Evolutionary conservation across 768 basidiomycete genomes (phyloP), one percentile per base, ranked within the genome.

Genomic region (Kwoniella shandongensis): DNA sequence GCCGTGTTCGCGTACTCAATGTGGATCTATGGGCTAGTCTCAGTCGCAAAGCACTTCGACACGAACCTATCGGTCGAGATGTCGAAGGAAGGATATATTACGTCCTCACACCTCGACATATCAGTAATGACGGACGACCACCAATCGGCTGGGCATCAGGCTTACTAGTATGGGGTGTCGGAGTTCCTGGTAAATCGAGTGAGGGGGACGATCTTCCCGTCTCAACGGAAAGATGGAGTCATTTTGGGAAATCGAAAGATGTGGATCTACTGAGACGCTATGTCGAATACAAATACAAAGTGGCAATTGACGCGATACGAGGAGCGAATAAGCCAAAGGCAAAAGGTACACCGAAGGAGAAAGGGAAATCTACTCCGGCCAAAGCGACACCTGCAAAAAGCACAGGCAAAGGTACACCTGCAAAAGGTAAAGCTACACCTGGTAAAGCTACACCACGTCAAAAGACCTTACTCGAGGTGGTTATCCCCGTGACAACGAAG

Each of bases 91-190:
- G 69, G 26, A 40, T 64, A 2, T 71, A 71, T 44, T 67, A 63
- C 47, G n/a, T 22, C 36, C 55, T 71, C 17, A 47, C 51, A 8
- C 51, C 49, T 17, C 38, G 66, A 20, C 38, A 35, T n/a, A 39
- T 71, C 12, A 60, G 59, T 17, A 55, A 63, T 30, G 61, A 63
- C 10, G 51, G 29, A 46, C 35, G 66, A 29, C 55, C 63, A 5
- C 69, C 63, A 7, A 40, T 51, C 4, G 69, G 60, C 10, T 70
- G 66, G 69, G 66, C 66, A n/a, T 63, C 64, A 2, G 64, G 67
- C 20, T 36, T 69, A 12, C 26, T 70, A 18, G 63, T 67, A 0
- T 70, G 61, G 60, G 66, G 66, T 25, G 45, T 38, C n/a, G 60
- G 62, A 27, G 59, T 57, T 29, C 18, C 41, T 36, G 36, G 32